These are phyloP conservation scores for Crotalaria pallida DNA, from an alignment of 306 rosid genomes.

Conservation along the genomic window DNA sequence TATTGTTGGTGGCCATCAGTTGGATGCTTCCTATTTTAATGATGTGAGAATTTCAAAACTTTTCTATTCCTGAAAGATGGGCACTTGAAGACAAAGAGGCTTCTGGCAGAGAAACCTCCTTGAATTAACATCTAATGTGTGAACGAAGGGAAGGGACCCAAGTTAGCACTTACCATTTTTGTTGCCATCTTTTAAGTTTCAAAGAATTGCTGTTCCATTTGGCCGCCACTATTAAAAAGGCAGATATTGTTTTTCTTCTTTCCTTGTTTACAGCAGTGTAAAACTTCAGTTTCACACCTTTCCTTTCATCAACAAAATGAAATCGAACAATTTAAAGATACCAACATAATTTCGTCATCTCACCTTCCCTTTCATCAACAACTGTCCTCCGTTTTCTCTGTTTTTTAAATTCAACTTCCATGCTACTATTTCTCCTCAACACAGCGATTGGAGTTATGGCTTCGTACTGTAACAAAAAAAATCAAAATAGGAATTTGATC, in stretches of 20 bases:
- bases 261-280: not conserved
- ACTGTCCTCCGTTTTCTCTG: too few species aligned
- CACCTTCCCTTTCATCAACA: too few species aligned
- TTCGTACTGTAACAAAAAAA: too few species aligned
- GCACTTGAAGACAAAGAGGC: not conserved
- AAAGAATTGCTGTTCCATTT: not conserved
- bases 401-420: too few species aligned
- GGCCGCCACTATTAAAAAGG: not conserved
- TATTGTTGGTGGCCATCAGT: not conserved
- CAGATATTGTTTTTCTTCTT: not conserved
- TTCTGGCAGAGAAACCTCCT: not conserved
- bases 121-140: not conserved
- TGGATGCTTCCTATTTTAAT: not conserved
- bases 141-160: not conserved
- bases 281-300: constrained; percentile 3
- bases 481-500: too few species aligned
- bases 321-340: too few species aligned
- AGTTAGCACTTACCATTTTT: not conserved
- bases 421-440: too few species aligned
- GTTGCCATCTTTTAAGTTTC: not conserved
- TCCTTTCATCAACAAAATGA: too few species aligned
- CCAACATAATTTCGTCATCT: too few species aligned
- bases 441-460: too few species aligned
- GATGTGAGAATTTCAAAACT: not conserved
- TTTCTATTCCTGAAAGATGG: not conserved